Conservation (phyloP, 192 early-diverging fungal species). For the Spizellomyces punctatus region DNA sequence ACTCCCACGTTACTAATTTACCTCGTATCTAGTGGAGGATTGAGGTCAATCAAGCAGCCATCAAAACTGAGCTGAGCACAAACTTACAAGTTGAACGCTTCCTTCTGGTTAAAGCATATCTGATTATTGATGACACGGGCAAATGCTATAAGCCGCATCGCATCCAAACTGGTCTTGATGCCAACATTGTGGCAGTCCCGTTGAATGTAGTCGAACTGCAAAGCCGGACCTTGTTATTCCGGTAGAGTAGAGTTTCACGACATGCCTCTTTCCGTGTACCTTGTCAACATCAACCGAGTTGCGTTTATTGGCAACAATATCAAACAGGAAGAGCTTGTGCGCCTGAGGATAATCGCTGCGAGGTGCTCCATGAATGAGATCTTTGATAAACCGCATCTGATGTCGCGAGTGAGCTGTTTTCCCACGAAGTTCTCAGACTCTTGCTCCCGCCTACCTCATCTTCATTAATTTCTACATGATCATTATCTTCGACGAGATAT, state of each 20-base stretch:
- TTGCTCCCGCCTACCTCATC: slow-evolving; percentile 1
- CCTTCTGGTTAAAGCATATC: slow-evolving; percentile 88
- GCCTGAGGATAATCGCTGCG: slow-evolving; percentile 32
- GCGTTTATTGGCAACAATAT: slow-evolving; percentile 95
- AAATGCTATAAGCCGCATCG: slow-evolving; percentile 72
- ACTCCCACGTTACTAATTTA: background rate
- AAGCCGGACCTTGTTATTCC: background rate
- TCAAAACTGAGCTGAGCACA: background rate
- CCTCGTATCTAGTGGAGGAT: slow-evolving; percentile 8
- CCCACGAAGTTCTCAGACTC: no score
- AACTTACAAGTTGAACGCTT: slow-evolving; percentile 82
- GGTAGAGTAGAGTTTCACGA: background rate
- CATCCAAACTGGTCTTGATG: slow-evolving; percentile 61
- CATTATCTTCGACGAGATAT: slow-evolving; percentile 71
- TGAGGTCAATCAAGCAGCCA: background rate
- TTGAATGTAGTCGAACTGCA: slow-evolving; percentile 57
- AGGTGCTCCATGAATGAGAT: slow-evolving; percentile 48
- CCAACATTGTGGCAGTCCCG: slow-evolving; percentile 78
- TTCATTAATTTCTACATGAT: slow-evolving; percentile 58
- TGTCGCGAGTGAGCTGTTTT: background rate
- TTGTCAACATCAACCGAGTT: slow-evolving; percentile 96
- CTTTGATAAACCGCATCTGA: slow-evolving; percentile 48
- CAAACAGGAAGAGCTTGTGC: slow-evolving; percentile 77
- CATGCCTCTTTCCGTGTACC: slow-evolving; percentile 44
- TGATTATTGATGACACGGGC: slow-evolving; percentile 86